Conservation (phyloP, 148 eudicot genomes). For the Rhododendron williamsianum region DNA sequence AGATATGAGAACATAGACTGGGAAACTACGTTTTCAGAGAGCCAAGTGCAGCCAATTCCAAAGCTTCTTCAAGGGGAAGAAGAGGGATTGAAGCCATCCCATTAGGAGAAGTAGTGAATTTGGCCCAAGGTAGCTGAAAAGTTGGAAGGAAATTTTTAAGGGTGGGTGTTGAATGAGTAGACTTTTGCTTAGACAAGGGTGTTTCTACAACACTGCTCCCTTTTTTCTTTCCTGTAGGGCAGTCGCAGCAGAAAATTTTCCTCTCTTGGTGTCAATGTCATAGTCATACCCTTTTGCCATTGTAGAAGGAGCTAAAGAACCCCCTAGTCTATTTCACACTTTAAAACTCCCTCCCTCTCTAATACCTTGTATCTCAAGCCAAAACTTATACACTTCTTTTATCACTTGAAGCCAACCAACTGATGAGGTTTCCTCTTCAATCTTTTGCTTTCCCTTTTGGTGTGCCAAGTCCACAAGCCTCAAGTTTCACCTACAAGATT, state of each 20-base stretch:
- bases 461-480: background rate
- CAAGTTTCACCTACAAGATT: background rate
- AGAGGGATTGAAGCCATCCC: conserved; percentile 48
- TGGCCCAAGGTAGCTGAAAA: conserved; percentile 24
- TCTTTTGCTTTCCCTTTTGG: background rate
- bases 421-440: background rate
- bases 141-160: conserved; percentile 22
- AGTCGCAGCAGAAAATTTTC: background rate
- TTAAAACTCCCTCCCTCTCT: background rate
- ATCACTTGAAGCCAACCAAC: background rate
- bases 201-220: conserved; percentile 12
- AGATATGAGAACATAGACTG: background rate
- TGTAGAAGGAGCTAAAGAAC: background rate
- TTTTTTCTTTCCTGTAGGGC: background rate
- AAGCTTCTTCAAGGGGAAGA: conserved; percentile 51
- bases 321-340: background rate
- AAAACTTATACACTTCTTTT: background rate
- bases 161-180: background rate
- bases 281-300: conserved; percentile 8
- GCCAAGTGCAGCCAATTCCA: conserved; percentile 24
- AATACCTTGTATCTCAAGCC: background rate
- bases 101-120: conserved; percentile 13
- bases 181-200: conserved; percentile 5
- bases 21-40: conserved; percentile 20
- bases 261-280: conserved; percentile 25